Base-by-base conservation (phyloP, 1,284 basidiomycete genomes). In the Gymnopus androsaceus region DNA sequence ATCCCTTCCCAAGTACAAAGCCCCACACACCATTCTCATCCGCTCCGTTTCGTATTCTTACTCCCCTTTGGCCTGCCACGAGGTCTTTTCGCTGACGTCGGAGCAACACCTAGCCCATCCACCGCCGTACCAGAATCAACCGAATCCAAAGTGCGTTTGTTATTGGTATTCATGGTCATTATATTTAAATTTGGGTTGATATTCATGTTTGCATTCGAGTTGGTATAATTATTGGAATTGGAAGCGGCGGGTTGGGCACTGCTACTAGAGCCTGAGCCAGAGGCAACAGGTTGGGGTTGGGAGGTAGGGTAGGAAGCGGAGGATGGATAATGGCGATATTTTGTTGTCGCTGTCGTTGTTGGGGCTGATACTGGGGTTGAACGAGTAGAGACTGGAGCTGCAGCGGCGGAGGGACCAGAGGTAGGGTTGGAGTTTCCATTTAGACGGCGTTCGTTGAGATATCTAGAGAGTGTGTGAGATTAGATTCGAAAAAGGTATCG, bases 51-150 rank as follows among this genome's bases (percentile, higher is more conserved):
- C n/a, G n/a, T n/a, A n/a, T n/a, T 76, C 63, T 81, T 82, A 61
- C 75, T 77, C 1, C 75, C 75, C 59, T 75, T 76, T 3, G 80
- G 80, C 2, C 80, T 69, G 25, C 80, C 80, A 47, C 80, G 71
- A 1, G 81, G 80, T 9, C 80, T 66, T 56, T 82, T 82, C 15
- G 66, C 63, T 0, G 61, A 59, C 12, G 62, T 41, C 3, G 66
- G 63, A 4, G 49, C n/a, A n/a, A n/a, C n/a, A n/a, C n/a, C n/a
- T n/a, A n/a, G n/a, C n/a, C n/a, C n/a, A n/a, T n/a, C n/a, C 60
- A 17, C 68, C 11, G 28, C 25, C 23, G 69, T 40, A 9, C 41
- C 54, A 44, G 27, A 11, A 21, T 44, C 54, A 21, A 46, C 34
- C 4, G 19, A 28, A 44, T 36, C 21, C 23, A 17, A 15, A 27